Conservation (phyloP, 345 rosid genomes). For the Geranium rotundifolium region DNA sequence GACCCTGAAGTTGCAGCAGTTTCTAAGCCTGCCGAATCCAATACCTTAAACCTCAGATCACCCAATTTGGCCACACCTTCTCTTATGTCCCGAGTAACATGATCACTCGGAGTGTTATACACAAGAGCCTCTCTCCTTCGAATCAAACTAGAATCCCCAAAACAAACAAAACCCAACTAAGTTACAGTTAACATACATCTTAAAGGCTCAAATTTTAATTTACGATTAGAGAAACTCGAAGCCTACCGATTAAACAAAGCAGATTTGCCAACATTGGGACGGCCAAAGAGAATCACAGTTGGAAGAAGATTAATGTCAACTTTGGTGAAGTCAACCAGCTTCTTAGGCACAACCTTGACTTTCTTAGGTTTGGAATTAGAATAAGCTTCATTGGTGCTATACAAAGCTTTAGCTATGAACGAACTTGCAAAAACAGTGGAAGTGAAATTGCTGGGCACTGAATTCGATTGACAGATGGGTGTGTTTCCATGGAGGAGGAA, state of each 20-base stretch:
- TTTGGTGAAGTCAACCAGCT: constrained; percentile 64
- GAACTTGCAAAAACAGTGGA: background rate
- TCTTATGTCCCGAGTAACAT: constrained; percentile 88
- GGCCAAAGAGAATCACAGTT: constrained; percentile 73
- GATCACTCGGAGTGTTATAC: constrained; percentile 83
- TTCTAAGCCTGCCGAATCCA: constrained; percentile 97
- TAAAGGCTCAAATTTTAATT: background rate
- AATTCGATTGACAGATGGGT: background rate
- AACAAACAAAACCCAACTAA: constrained; percentile 1
- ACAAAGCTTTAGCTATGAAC: background rate
- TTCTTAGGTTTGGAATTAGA: background rate
- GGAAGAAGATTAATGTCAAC: constrained; percentile 54
- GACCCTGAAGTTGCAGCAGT: constrained; percentile 81
- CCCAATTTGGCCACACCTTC: constrained; percentile 89
- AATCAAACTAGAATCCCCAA: constrained; percentile 42
- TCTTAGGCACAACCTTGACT: constrained; percentile 20
- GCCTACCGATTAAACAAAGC: constrained; percentile 82
- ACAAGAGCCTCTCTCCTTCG: constrained; percentile 92
- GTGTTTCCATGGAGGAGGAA: background rate
- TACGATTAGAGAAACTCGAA: constrained; percentile 2
- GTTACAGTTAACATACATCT: background rate
- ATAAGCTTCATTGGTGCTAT: background rate
- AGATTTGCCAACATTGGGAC: constrained; percentile 94
- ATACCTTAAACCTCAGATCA: constrained; percentile 65
- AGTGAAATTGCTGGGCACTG: background rate